These are phyloP conservation scores for Phaffomyces antillensis DNA, from an alignment of 805 yeast genomes.

Conservation along the genomic window DNA sequence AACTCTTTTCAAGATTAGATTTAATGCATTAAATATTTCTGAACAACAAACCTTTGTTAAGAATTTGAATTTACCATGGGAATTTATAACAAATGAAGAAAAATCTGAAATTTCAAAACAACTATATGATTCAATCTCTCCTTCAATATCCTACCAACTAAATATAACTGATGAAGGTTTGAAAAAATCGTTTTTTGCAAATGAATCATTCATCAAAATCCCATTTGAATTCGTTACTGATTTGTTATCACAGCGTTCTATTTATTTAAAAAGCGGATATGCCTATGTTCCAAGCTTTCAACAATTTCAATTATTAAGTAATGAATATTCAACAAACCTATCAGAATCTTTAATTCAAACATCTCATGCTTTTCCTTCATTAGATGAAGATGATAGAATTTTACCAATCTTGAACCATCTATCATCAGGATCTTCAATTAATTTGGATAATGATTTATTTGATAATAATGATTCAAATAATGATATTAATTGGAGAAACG, in stretches of 20 bases:
- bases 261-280: slow-evolving; percentile 57
- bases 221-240: slow-evolving; percentile 84
- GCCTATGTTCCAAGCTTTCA: slow-evolving; percentile 83
- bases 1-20: slow-evolving; percentile 67
- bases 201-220: slow-evolving; percentile 69
- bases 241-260: slow-evolving; percentile 65
- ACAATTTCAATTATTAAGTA: slow-evolving; percentile 63
- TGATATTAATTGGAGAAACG: slow-evolving; percentile 55
- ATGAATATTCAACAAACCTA: slow-evolving; percentile 51
- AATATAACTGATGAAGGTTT: slow-evolving; percentile 37
- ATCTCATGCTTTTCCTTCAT: slow-evolving; percentile 68
- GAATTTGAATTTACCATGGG: slow-evolving; percentile 63
- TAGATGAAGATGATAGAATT: slow-evolving; percentile 88
- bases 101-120: slow-evolving; percentile 40
- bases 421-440: slow-evolving; percentile 60
- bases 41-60: slow-evolving; percentile 73
- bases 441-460: slow-evolving; percentile 10
- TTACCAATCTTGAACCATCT: slow-evolving; percentile 78
- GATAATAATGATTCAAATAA: slow-evolving; percentile 16
- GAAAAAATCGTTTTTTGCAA: slow-evolving; percentile 40
- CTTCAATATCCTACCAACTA: slow-evolving; percentile 27
- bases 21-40: slow-evolving; percentile 46
- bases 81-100: slow-evolving; percentile 57
- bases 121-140: slow-evolving; percentile 49
- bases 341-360: slow-evolving; percentile 51